Evolutionary conservation across 352 stramenopile species (phyloP).

Genomic region (Globisporangium ultimum): DNA sequence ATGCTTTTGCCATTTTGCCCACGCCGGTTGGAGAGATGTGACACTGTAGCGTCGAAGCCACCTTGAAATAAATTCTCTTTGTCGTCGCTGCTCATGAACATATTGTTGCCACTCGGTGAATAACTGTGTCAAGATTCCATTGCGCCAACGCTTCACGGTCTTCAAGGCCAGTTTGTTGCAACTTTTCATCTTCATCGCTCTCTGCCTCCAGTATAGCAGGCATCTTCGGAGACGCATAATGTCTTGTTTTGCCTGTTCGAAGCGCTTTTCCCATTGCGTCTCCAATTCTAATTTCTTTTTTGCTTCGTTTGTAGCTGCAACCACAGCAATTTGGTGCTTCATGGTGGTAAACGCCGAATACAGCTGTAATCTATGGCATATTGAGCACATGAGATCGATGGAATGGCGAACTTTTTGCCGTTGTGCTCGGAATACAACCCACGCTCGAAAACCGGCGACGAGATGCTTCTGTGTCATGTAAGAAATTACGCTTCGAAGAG

Average conservation of each 20-base stretch:
- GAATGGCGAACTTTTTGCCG: background rate
- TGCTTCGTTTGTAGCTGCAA: conserved; percentile 13
- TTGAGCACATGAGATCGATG: background rate
- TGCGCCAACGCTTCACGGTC: conserved; percentile 22
- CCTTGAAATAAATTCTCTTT: conserved; percentile 23
- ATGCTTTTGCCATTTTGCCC: conserved; percentile 10
- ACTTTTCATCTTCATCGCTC: conserved; percentile 5
- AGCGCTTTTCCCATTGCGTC: conserved; percentile 19
- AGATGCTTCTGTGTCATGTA: conserved; percentile 29
- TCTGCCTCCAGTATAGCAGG: conserved; percentile 23
- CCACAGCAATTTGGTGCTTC: conserved; percentile 15
- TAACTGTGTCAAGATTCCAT: conserved; percentile 13
- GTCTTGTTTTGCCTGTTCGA: conserved; percentile 20
- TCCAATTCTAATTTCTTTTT: conserved; percentile 21
- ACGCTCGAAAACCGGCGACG: conserved; percentile 17
- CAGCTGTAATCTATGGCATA: background rate
- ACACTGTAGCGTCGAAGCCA: conserved; percentile 12
- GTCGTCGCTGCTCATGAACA: conserved; percentile 10
- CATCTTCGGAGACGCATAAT: conserved; percentile 19
- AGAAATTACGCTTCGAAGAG: conserved; percentile 24
- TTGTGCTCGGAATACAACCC: conserved; percentile 8
- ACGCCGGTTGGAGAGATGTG: conserved; percentile 4
- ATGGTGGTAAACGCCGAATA: background rate
- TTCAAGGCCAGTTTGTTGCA: conserved; percentile 13
- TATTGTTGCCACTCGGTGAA: conserved; percentile 25